A percentile compares a stretch with the other conserved stretches of the same genome.
Evolutionary conservation across 1,284 basidiomycete genomes (phyloP).

Genomic region (Irpex sp.): DNA sequence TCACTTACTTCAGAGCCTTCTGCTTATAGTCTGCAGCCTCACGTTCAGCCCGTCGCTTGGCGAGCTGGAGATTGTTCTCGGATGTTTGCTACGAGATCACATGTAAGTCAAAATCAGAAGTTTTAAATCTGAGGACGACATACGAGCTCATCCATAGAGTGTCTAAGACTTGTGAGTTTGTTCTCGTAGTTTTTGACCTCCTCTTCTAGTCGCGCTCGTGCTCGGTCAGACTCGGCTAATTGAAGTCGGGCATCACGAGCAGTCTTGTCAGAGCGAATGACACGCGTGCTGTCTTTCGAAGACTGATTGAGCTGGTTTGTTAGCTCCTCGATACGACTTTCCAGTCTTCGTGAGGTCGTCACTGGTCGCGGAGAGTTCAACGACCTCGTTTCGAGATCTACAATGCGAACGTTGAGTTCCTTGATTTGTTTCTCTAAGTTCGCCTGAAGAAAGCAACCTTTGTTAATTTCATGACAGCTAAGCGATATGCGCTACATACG

Average conservation of each 20-base stretch:
- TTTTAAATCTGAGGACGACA: constrained; percentile 16
- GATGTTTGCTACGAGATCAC: constrained; percentile 55
- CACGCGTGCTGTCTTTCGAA: constrained; percentile 42
- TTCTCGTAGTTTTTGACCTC: constrained; percentile 54
- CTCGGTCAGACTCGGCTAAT: constrained; percentile 55
- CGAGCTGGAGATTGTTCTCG: constrained; percentile 59
- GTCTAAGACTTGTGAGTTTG: constrained; percentile 51
- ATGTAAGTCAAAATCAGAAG: not conserved
- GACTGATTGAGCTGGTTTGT: constrained; percentile 53
- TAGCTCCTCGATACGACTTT: constrained; percentile 69
- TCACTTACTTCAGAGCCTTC: constrained; percentile 56
- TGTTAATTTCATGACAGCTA: constrained; percentile 2
- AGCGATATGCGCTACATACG: constrained; percentile 37
- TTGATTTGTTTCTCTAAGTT: constrained; percentile 79
- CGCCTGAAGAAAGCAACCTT: constrained; percentile 41
- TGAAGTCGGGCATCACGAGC: constrained; percentile 50
- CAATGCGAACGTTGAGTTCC: constrained; percentile 73
- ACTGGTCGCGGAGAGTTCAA: constrained; percentile 59
- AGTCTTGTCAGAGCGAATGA: constrained; percentile 47
- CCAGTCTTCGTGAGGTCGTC: constrained; percentile 46
- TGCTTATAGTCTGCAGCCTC: constrained; percentile 71
- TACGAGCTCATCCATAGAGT: constrained; percentile 57
- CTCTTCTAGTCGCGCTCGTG: constrained; percentile 55
- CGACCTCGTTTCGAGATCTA: constrained; percentile 77
- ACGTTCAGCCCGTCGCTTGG: constrained; percentile 69